Evolutionary conservation across 78 protist species (phyloP).

Genomic region (Dictyostelium purpureum): DNA sequence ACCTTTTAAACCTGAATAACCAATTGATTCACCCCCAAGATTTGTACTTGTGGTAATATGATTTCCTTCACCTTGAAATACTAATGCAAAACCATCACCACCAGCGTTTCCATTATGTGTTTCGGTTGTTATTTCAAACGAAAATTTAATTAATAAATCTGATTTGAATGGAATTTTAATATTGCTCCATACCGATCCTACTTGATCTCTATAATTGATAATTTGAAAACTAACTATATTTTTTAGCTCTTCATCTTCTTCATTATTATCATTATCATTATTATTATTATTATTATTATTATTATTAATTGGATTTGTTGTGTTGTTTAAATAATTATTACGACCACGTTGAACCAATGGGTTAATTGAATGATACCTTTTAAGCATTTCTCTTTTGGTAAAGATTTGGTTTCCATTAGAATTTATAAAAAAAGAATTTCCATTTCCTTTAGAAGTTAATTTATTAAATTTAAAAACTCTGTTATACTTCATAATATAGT

Average conservation of each 20-base stretch:
- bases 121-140: background rate
- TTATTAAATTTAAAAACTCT: background rate
- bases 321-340: background rate
- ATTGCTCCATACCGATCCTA: background rate
- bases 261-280: background rate
- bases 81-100: conserved; percentile 29
- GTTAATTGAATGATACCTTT: background rate
- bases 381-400: background rate
- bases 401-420: background rate
- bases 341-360: background rate
- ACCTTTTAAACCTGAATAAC: background rate
- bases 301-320: background rate
- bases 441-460: background rate
- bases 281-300: background rate
- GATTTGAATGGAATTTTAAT: background rate
- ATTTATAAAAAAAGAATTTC: background rate
- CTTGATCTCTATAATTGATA: too few relatives aligned
- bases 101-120: background rate
- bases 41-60: background rate
- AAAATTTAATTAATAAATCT: background rate
- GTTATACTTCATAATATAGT: background rate
- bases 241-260: background rate
- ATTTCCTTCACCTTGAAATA: background rate
- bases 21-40: background rate
- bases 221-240: too few relatives aligned